Evolutionary conservation across 495 filamentous ascomycete genomes (phyloP).

Genomic region (Pseudomonodictys pantanalensis): DNA sequence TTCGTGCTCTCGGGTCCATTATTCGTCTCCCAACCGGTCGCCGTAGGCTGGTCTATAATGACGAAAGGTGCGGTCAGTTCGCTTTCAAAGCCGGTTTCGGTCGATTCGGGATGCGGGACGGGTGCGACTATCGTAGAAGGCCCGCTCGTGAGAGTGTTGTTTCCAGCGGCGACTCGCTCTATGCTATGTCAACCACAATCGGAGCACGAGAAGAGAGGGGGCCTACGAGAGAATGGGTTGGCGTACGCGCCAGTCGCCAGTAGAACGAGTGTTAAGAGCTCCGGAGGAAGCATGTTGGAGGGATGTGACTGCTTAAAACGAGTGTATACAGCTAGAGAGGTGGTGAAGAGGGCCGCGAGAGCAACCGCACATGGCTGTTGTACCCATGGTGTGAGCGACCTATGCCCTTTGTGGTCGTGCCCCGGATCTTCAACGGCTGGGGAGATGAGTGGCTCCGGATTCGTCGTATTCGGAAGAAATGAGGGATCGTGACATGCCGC

Average conservation of each 20-base stretch:
- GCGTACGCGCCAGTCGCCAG: background rate
- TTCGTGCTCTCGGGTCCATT: too few species aligned
- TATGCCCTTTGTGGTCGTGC: background rate
- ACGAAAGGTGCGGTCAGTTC: background rate
- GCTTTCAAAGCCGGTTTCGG: background rate
- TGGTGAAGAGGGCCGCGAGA: background rate
- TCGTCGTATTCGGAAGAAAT: constrained; percentile 5
- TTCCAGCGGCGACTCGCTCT: background rate
- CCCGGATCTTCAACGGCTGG: background rate
- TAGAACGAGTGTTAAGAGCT: constrained; percentile 15
- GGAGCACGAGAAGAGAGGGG: background rate
- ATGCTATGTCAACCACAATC: background rate
- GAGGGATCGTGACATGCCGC: too few species aligned
- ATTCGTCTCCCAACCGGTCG: background rate
- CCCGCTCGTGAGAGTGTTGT: background rate
- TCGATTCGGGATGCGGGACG: background rate
- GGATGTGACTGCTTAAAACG: background rate
- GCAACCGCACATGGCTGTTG: background rate
- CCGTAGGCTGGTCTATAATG: background rate
- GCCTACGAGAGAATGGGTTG: constrained; percentile 5
- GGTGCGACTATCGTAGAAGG: background rate
- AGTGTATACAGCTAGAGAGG: background rate
- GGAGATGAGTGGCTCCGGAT: constrained; percentile 23
- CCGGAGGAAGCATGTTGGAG: constrained; percentile 17
- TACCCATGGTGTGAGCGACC: background rate